A percentile compares a stretch with the other conserved stretches of the same genome.
These are phyloP conservation scores for Serendipita sp. DNA, from an alignment of 768 basidiomycete species.

Conservation along the genomic window DNA sequence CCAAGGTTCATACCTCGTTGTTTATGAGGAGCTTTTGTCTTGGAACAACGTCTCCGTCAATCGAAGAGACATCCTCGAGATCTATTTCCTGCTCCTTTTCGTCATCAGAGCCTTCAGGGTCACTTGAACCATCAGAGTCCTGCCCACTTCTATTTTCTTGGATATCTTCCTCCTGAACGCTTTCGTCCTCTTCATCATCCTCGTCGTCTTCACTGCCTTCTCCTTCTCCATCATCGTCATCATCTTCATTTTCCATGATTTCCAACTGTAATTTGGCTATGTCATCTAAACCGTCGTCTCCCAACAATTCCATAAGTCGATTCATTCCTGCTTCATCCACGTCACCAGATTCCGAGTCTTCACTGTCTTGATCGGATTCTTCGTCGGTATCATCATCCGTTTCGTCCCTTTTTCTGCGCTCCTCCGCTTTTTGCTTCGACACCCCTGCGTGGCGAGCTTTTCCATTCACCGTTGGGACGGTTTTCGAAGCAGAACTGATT, in stretches of 20 bases:
- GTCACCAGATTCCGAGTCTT: constrained; percentile 19
- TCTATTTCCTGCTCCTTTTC: constrained; percentile 51
- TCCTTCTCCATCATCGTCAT: constrained; percentile 10
- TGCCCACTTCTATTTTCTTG: constrained; percentile 19
- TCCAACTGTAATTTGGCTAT: constrained; percentile 41
- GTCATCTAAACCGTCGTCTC: constrained; percentile 51
- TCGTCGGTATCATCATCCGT: constrained; percentile 18
- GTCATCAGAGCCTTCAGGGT: constrained; percentile 8
- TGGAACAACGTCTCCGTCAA: constrained; percentile 73
- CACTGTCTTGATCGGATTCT: constrained; percentile 12
- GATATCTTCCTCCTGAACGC: constrained; percentile 1
- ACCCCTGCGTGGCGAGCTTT: no score
- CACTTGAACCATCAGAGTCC: constrained; percentile 14
- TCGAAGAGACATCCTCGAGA: constrained; percentile 24
- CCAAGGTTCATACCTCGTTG: constrained; percentile 41
- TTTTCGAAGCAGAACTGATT: no score
- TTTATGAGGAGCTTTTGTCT: constrained; percentile 68
- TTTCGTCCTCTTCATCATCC: constrained; percentile 6
- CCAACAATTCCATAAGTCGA: constrained; percentile 37
- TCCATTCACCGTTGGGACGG: no score
- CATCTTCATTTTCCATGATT: constrained; percentile 19
- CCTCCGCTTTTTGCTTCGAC: no score
- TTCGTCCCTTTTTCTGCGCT: no score
- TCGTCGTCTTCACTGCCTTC: constrained; percentile 9
- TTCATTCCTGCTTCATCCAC: constrained; percentile 43